These are phyloP conservation scores for Cupressus sempervirens DNA, from an alignment of 75 land plant species.

Conservation along the genomic window DNA sequence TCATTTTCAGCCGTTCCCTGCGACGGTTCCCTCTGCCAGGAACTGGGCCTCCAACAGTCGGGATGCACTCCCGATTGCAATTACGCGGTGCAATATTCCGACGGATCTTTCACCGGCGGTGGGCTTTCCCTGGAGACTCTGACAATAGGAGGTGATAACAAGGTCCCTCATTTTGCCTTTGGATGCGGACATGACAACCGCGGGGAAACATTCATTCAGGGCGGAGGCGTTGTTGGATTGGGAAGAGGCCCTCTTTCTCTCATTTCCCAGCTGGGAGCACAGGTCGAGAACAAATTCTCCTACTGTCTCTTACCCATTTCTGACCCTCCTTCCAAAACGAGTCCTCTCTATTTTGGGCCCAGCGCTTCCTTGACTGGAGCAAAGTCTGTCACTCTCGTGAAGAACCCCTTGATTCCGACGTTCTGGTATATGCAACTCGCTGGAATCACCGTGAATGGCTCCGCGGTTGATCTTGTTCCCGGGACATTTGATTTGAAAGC, in stretches of 20 bases:
- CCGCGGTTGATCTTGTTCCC: not conserved
- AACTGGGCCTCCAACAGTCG: not conserved
- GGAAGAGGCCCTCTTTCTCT: not conserved
- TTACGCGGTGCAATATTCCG: not conserved
- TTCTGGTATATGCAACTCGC: not conserved
- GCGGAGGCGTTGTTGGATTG: constrained; percentile 4
- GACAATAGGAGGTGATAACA: not conserved
- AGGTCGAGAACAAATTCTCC: not conserved
- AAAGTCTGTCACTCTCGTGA: not conserved
- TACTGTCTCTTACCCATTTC: not conserved
- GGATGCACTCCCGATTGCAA: not conserved
- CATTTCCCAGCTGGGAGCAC: not conserved
- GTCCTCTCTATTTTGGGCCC: constrained; percentile 5
- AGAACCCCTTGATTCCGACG: not conserved
- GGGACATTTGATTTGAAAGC: constrained; percentile 1
- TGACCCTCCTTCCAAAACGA: not conserved
- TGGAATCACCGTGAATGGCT: not conserved
- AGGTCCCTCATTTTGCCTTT: constrained; percentile 1
- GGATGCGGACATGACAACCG: constrained; percentile 28
- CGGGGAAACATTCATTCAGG: not conserved
- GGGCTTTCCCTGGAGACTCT: not conserved
- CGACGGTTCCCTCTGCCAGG: not conserved
- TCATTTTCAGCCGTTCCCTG: not conserved
- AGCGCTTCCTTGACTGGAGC: not conserved
- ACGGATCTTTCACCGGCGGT: not conserved